Evolutionary conservation across 768 basidiomycete genomes (phyloP).

Genomic region (Clitopilus hobsonii): DNA sequence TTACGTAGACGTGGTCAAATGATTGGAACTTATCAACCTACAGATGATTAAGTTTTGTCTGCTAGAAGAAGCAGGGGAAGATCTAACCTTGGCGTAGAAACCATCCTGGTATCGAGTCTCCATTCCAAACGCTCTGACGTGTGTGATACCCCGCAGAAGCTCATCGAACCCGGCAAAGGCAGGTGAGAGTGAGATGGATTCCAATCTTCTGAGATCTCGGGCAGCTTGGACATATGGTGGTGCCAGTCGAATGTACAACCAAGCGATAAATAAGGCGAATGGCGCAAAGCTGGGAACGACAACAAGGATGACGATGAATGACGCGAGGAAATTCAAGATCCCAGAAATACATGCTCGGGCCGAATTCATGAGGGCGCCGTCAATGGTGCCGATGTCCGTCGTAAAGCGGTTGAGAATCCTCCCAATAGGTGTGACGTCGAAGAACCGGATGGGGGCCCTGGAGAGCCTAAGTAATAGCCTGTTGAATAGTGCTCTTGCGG

Average conservation of each 20-base stretch:
- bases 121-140: slow-evolving; percentile 71
- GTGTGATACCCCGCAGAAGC: slow-evolving; percentile 57
- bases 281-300: slow-evolving; percentile 64
- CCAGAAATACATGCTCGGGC: slow-evolving; percentile 52
- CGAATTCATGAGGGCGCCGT: slow-evolving; percentile 55
- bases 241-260: slow-evolving; percentile 61
- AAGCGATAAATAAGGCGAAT: slow-evolving; percentile 63
- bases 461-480: slow-evolving; percentile 50
- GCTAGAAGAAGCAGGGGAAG: too few relatives aligned
- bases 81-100: slow-evolving; percentile 58
- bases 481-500: slow-evolving; percentile 57
- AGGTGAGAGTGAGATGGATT: slow-evolving; percentile 64
- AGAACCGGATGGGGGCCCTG: slow-evolving; percentile 64
- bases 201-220: slow-evolving; percentile 63
- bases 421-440: slow-evolving; percentile 72
- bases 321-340: slow-evolving; percentile 55
- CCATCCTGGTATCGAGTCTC: slow-evolving; percentile 60
- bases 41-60: too few relatives aligned
- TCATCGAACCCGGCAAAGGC: slow-evolving; percentile 75
- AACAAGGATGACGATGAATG: slow-evolving; percentile 58
- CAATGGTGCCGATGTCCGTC: slow-evolving; percentile 71
- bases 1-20: slow-evolving; percentile 66
- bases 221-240: slow-evolving; percentile 58
- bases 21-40: slow-evolving; percentile 67
- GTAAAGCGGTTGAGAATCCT: slow-evolving; percentile 79